These are phyloP conservation scores for Thelonectria rubi DNA, from an alignment of 2,329 filamentous ascomycete species.

Conservation along the genomic window DNA sequence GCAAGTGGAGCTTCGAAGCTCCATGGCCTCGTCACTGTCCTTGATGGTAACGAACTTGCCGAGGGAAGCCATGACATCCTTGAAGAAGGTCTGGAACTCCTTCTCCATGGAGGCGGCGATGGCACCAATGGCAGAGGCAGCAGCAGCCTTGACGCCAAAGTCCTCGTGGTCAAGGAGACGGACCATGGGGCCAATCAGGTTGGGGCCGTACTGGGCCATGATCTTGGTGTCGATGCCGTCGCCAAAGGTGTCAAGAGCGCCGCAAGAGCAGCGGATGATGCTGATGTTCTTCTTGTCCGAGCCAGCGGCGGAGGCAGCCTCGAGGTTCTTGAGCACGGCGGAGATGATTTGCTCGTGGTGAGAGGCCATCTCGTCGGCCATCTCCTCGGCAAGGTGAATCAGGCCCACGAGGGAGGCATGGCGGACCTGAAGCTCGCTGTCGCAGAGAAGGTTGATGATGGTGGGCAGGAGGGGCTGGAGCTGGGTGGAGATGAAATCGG, in stretches of 20 bases:
- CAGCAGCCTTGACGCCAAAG: slow-evolving; percentile 87
- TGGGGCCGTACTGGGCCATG: slow-evolving; percentile 82
- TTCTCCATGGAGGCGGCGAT: slow-evolving; percentile 86
- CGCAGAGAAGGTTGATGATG: slow-evolving; percentile 83
- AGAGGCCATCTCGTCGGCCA: slow-evolving; percentile 87
- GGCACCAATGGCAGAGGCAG: slow-evolving; percentile 88
- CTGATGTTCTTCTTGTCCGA: slow-evolving; percentile 79
- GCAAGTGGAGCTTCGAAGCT: slow-evolving; percentile 87
- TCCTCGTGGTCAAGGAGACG: slow-evolving; percentile 85
- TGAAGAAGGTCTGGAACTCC: slow-evolving; percentile 90
- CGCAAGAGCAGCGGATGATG: slow-evolving; percentile 89
- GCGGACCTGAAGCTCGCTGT: slow-evolving; percentile 84
- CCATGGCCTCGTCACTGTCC: slow-evolving; percentile 87
- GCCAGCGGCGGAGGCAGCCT: slow-evolving; percentile 76
- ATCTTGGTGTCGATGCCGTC: slow-evolving; percentile 82
- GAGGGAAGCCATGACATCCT: slow-evolving; percentile 88
- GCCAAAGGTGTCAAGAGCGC: slow-evolving; percentile 89
- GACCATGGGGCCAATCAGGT: slow-evolving; percentile 86
- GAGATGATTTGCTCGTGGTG: slow-evolving; percentile 88
- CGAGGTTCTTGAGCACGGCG: slow-evolving; percentile 86
- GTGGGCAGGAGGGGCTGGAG: slow-evolving; percentile 85
- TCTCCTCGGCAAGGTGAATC: slow-evolving; percentile 90
- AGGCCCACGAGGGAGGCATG: slow-evolving; percentile 88
- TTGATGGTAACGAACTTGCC: slow-evolving; percentile 86
- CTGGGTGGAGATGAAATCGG: slow-evolving; percentile 96